Evolutionary conservation across 345 rosid genomes (phyloP).

Genomic region (Salix purpurea): DNA sequence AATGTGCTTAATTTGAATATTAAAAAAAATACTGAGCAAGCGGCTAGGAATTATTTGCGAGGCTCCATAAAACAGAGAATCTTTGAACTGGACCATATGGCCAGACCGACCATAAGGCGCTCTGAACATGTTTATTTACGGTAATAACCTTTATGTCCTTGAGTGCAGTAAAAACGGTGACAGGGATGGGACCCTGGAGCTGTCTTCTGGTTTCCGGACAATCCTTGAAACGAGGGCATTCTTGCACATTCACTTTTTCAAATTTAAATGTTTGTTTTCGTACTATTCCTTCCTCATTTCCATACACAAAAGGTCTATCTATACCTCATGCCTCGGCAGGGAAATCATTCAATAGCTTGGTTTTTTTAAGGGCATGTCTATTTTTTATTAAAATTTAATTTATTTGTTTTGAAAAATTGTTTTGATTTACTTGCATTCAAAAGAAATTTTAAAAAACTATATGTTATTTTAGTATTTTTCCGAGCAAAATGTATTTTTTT

Average conservation of each 20-base stretch:
- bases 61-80: background rate
- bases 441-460: too few relatives aligned
- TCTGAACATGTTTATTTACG: background rate
- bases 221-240: slow-evolving; percentile 7
- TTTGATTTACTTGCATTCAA: too few relatives aligned
- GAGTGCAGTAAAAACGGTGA: background rate
- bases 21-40: background rate
- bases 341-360: background rate
- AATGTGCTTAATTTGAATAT: background rate
- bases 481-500: too few relatives aligned
- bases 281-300: background rate
- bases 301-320: background rate
- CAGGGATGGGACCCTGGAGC: background rate
- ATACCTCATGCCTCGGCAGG: background rate
- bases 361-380: too few relatives aligned
- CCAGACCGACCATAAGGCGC: background rate
- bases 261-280: background rate
- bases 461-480: too few relatives aligned
- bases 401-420: too few relatives aligned
- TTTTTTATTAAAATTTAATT: too few relatives aligned
- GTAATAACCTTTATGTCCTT: background rate
- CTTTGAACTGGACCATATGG: background rate
- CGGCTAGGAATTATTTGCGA: background rate
- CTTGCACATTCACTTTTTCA: background rate
- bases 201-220: slow-evolving; percentile 16